Percentiles rank a stretch among this genome's conserved stretches.
Conservation (phyloP, 1,139 yeast species). For the Pichia sp. region DNA sequence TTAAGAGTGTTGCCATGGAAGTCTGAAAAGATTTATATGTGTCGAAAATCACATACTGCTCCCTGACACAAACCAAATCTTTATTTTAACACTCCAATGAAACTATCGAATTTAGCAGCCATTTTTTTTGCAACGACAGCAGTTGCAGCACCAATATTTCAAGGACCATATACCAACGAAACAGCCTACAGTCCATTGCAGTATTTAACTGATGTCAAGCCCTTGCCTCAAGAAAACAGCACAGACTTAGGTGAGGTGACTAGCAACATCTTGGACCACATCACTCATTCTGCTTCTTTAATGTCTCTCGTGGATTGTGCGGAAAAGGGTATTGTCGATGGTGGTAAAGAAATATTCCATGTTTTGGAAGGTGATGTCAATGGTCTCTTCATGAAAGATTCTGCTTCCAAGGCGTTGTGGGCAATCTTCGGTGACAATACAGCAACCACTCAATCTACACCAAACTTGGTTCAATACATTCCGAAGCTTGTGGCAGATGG, state of each 20-base stretch:
- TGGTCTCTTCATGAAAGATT: constrained; percentile 4
- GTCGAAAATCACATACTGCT: too few species aligned
- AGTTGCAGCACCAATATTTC: background rate
- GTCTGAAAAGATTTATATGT: too few species aligned
- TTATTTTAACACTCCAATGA: background rate
- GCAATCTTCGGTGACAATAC: constrained; percentile 3
- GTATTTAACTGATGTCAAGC: constrained; percentile 1
- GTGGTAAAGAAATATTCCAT: constrained; percentile 5
- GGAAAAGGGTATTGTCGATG: constrained; percentile 1
- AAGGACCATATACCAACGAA: background rate
- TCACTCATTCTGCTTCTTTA: constrained; percentile 1
- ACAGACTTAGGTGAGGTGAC: constrained; percentile 1
- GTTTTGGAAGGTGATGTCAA: background rate
- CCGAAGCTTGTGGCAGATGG: constrained; percentile 5
- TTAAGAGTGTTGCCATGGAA: too few species aligned
- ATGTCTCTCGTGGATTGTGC: constrained; percentile 4
- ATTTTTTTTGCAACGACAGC: background rate
- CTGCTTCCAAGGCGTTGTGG: constrained; percentile 1
- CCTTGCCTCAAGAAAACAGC: background rate
- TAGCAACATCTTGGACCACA: background rate
- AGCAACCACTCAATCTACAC: background rate
- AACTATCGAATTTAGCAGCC: background rate
- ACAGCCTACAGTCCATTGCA: constrained; percentile 1
- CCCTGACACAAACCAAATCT: too few species aligned
- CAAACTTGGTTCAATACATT: constrained; percentile 1